A percentile compares a stretch with the other conserved stretches of the same genome.
These are phyloP conservation scores for Ceratocystis ficicola DNA, from an alignment of 2,329 filamentous ascomycete species.

Conservation along the genomic window DNA sequence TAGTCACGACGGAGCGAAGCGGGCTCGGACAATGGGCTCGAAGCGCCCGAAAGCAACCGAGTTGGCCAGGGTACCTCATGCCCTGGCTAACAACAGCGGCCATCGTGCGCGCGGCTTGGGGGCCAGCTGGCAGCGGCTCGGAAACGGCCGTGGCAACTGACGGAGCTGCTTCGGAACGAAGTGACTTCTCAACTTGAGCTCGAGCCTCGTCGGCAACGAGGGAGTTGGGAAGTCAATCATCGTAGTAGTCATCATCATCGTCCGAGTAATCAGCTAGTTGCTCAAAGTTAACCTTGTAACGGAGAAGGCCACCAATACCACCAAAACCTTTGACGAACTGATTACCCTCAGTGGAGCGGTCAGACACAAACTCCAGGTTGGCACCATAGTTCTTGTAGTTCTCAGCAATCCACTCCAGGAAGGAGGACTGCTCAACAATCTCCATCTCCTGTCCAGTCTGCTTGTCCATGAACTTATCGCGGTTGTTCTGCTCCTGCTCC, in stretches of 20 bases:
- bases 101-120: slow-evolving; percentile 28
- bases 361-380: slow-evolving; percentile 90
- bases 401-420: slow-evolving; percentile 99
- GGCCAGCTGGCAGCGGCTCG: slow-evolving; percentile 35
- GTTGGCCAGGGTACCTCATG: slow-evolving; percentile 27
- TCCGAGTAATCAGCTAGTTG: slow-evolving; percentile 86
- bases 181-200: slow-evolving; percentile 47
- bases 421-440: slow-evolving; percentile 70
- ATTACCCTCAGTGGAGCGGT: slow-evolving; percentile 94
- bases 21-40: slow-evolving; percentile 48
- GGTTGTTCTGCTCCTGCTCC: slow-evolving; percentile 54
- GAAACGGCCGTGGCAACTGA: slow-evolving; percentile 33
- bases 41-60: slow-evolving; percentile 38
- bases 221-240: slow-evolving; percentile 82
- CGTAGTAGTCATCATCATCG: slow-evolving; percentile 91
- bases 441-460: slow-evolving; percentile 97
- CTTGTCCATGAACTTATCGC: slow-evolving; percentile 86
- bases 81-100: slow-evolving; percentile 30
- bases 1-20: slow-evolving; percentile 56
- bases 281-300: slow-evolving; percentile 99
- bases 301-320: slow-evolving; percentile 91
- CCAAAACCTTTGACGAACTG: slow-evolving; percentile 99
- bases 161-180: slow-evolving; percentile 30
- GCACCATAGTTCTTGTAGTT: slow-evolving; percentile 98
- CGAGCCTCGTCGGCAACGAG: slow-evolving; percentile 78